These are phyloP conservation scores for Petunia secreta DNA, from an alignment of 257 asterid genomes.

Conservation along the genomic window DNA sequence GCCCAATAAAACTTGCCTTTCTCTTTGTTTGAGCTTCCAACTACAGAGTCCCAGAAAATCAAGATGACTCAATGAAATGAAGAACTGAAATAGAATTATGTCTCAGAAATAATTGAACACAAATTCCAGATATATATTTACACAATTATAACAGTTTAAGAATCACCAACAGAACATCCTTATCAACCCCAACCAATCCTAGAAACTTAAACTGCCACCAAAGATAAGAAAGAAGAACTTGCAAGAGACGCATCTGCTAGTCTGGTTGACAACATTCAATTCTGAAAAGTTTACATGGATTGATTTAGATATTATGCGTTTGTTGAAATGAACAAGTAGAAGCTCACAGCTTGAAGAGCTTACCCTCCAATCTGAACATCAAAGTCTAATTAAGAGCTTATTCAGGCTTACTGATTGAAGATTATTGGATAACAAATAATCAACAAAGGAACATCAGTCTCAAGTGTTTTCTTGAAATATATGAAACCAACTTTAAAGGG, in stretches of 20 bases:
- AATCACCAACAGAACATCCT: neutral
- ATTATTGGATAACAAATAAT: neutral
- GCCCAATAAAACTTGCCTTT: neutral
- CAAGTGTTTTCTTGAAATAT: neutral
- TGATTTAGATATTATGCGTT: neutral
- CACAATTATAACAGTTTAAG: neutral
- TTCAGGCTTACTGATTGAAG: neutral
- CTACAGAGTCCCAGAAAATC: neutral
- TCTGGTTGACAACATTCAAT: neutral
- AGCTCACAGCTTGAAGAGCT: neutral
- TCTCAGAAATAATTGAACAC: too few species aligned
- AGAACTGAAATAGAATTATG: neutral
- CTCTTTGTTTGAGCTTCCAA: slow-evolving; percentile 14
- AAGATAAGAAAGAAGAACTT: neutral
- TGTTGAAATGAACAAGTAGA: neutral
- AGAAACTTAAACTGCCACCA: neutral
- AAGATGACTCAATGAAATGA: neutral
- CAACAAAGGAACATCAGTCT: neutral
- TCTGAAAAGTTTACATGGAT: neutral
- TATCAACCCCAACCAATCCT: neutral
- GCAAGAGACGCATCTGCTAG: neutral
- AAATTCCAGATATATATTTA: neutral
- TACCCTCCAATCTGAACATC: neutral
- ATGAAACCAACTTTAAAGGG: neutral
- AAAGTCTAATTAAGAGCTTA: neutral